Evolutionary conservation across 1,284 basidiomycete species (phyloP), one percentile per base, ranked within the genome.

Genomic region (Microbotryum lychnidis-dioicae): DNA sequence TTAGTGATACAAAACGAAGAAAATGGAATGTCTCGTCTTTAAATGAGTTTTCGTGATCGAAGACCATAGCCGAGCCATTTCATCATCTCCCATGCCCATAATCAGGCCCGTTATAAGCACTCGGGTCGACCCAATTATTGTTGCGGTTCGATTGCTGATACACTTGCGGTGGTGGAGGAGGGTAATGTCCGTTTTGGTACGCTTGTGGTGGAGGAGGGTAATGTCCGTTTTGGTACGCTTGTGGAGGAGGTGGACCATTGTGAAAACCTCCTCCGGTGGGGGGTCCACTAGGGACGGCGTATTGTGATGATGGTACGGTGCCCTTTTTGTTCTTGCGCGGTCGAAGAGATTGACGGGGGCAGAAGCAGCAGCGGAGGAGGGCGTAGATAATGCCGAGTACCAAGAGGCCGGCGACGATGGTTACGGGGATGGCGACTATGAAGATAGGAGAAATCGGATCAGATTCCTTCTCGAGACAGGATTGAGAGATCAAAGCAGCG

Each of bases 381-480:
- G 58, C 64, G 57, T 67, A 72, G 14, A 78, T 55, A 37, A 78
- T 72, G n/a, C 64, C 48, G 25, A 69, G 56, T 12, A 81, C 77
- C 50, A 88, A 67, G 45, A 91, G 75, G 12, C 81, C 86, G 21
- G 78, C 86, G 23, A 86, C 83, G 58, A 91, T 76, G 0, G 87
- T 87, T 49, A 91, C 83, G 16, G 89, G 67, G 21, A 71, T 64
- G 0, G 59, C 56, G 12, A 23, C 14, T 6, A 20, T 27, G 14
- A 23, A 25, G 42, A 33, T n/a, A 4, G 29, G 21, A 21, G 6
- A 27, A 48, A 7, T 7, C 9, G 48, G 10, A 53, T 5, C 49
- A 45, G 10, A 29, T 25, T 60, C 50, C 52, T 88, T 67, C 90
- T 86, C 23, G 87, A 78, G 62, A 90, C 87, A 71, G 14, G 4